Evolutionary conservation across 495 filamentous ascomycete species (phyloP).

Genomic region (Xylaria venustula): DNA sequence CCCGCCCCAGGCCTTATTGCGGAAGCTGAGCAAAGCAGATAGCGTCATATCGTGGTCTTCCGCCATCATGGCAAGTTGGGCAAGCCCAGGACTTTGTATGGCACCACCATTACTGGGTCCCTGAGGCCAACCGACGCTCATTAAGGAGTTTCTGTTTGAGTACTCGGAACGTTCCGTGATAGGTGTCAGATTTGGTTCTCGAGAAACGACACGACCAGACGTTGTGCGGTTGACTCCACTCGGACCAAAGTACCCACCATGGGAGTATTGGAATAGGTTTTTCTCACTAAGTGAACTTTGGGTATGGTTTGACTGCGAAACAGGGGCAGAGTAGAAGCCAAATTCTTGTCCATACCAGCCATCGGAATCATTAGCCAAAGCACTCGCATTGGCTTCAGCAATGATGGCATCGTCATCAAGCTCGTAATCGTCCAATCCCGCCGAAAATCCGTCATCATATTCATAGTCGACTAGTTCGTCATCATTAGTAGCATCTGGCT

Average conservation of each 20-base stretch:
- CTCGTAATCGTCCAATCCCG: constrained; percentile 58
- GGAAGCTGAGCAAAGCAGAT: constrained; percentile 66
- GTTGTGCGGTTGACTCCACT: constrained; percentile 62
- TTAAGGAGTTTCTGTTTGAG: constrained; percentile 87
- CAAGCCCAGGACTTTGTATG: constrained; percentile 58
- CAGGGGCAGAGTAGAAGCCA: constrained; percentile 85
- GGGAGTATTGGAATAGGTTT: constrained; percentile 56
- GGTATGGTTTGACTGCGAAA: constrained; percentile 28
- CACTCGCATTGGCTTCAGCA: constrained; percentile 91
- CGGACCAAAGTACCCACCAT: constrained; percentile 90
- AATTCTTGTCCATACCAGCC: constrained; percentile 97
- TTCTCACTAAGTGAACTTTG: constrained; percentile 35
- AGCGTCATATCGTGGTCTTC: constrained; percentile 68
- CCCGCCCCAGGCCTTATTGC: constrained; percentile 75
- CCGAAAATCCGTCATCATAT: constrained; percentile 49
- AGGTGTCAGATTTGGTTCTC: constrained; percentile 89
- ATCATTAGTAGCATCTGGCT: constrained; percentile 29
- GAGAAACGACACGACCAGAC: constrained; percentile 68
- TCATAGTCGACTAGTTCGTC: constrained; percentile 45
- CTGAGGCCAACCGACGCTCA: constrained; percentile 64
- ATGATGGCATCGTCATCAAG: constrained; percentile 86
- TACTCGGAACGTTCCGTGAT: constrained; percentile 97
- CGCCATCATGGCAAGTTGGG: constrained; percentile 70
- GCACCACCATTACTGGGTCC: constrained; percentile 40
- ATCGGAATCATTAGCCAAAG: constrained; percentile 85